Evolutionary conservation across 805 yeast genomes (phyloP), one percentile per base, ranked within the genome.

Genomic region (Kodamaea lidongshanica): DNA sequence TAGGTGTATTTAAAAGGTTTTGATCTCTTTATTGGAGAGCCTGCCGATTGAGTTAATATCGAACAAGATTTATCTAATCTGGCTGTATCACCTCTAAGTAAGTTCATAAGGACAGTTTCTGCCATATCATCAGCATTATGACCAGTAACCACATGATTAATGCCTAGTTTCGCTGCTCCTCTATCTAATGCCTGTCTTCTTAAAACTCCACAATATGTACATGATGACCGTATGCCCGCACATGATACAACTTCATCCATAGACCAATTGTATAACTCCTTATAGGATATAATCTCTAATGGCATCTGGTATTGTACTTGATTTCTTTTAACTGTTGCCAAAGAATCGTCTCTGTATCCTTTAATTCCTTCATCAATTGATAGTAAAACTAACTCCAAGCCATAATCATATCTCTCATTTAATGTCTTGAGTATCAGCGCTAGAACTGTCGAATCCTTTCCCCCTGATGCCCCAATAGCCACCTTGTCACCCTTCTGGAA

Each of bases 61-160:
- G 81, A 70, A 7, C 95, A 84, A 11, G 96, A 86, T 41, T 80
- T 77, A 49, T 85, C 97, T 33, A 92, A 63, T 40, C 99, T 68
- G 14, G 95, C 94, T 5, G 87, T 80, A 52, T 92, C 99, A n/a
- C 99, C 99, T 45, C 99, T 69, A 16, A 92, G 60, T 25, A 92
- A 58, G 55, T 92, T 92, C 97, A 92, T 89, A 32, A 92, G 58
- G 4, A 92, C 95, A 0, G 99, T 92, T 49, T 92, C 99, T 1
- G 99, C 99, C 85, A 92, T 83, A 58, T 92, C 99, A 55, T 92
- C 99, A 0, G 99, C 99, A 54, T 92, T 92, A 57, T 92, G 99
- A 3, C 99, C 99, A 0, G 99, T 92, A 2, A 92, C 94, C 18
- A 92, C 92, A 56, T 92, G 99, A 32, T 70, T 67, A 30, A 92